phyloP scores from a whole-genome alignment of 768 basidiomycete genomes.

The Naganishia kalamii region DNA sequence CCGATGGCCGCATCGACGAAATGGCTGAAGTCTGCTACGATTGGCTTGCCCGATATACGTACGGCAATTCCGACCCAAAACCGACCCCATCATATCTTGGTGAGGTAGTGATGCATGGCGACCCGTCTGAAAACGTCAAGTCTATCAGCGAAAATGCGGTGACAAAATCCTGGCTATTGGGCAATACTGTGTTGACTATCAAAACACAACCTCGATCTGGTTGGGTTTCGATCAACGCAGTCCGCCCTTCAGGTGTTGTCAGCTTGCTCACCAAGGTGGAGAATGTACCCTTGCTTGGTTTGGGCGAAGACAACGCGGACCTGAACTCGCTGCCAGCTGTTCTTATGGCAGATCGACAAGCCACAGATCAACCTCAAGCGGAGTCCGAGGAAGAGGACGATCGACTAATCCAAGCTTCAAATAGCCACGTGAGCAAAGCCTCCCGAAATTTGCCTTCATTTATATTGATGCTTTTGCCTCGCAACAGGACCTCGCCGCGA shows the following conservation, averaged over 20 bases:
- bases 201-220: conserved; percentile 65
- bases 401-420: background rate
- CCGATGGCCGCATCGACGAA: conserved; percentile 69
- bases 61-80: conserved; percentile 85
- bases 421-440: background rate
- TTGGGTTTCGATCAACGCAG: conserved; percentile 79
- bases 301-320: conserved; percentile 80
- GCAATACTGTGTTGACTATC: conserved; percentile 77
- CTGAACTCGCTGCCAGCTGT: conserved; percentile 63
- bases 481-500: background rate
- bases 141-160: conserved; percentile 21
- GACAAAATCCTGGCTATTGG: conserved; percentile 74
- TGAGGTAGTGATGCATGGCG: conserved; percentile 67
- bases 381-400: background rate
- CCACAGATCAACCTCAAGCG: background rate
- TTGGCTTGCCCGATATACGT: conserved; percentile 91
- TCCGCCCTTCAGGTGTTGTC: conserved; percentile 82
- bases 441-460: no score
- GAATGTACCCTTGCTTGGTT: conserved; percentile 76
- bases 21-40: conserved; percentile 95
- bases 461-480: background rate
- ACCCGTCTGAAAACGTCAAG: conserved; percentile 30
- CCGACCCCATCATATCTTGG: conserved; percentile 71
- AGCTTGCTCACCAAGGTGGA: conserved; percentile 77
- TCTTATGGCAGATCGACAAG: conserved; percentile 61